A percentile compares a stretch with the other conserved stretches of the same genome.
These are phyloP conservation scores for Russula lepida DNA, from an alignment of 768 basidiomycete genomes.

Conservation along the genomic window DNA sequence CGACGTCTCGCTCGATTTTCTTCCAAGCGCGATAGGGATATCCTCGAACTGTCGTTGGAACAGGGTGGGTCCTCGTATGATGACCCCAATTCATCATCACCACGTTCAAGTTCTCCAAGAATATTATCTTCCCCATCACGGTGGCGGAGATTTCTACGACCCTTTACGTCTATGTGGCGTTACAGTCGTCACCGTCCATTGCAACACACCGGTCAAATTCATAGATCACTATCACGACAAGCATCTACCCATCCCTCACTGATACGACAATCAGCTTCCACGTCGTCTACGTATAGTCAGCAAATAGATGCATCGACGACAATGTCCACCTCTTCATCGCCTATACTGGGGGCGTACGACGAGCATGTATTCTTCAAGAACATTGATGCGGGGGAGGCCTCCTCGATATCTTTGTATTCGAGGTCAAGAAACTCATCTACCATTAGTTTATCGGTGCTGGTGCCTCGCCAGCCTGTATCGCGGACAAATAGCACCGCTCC, in stretches of 20 bases:
- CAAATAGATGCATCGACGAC: conserved; percentile 11
- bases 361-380: conserved; percentile 11
- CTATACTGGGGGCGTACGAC: conserved; percentile 15
- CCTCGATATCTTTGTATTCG: conserved; percentile 33
- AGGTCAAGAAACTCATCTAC: conserved; percentile 64
- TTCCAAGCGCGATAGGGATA: conserved; percentile 23
- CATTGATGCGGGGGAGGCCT: conserved; percentile 12
- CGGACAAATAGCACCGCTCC: conserved; percentile 29
- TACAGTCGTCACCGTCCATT: conserved; percentile 11
- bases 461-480: conserved; percentile 38
- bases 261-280: conserved; percentile 22
- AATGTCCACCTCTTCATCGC: conserved; percentile 13
- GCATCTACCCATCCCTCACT: conserved; percentile 23
- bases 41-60: conserved; percentile 27
- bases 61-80: conserved; percentile 23
- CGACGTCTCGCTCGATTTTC: conserved; percentile 22
- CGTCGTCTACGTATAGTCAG: conserved; percentile 18
- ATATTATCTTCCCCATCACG: background rate
- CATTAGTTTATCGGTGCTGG: conserved; percentile 48
- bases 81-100: conserved; percentile 1
- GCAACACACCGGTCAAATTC: conserved; percentile 13
- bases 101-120: background rate
- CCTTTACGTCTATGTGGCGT: conserved; percentile 13
- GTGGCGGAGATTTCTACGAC: conserved; percentile 10
- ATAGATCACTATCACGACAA: conserved; percentile 20